Evolutionary conservation across 1,284 basidiomycete species (phyloP), one percentile per base, ranked within the genome.

Genomic region (Leccinum griseonigrum): DNA sequence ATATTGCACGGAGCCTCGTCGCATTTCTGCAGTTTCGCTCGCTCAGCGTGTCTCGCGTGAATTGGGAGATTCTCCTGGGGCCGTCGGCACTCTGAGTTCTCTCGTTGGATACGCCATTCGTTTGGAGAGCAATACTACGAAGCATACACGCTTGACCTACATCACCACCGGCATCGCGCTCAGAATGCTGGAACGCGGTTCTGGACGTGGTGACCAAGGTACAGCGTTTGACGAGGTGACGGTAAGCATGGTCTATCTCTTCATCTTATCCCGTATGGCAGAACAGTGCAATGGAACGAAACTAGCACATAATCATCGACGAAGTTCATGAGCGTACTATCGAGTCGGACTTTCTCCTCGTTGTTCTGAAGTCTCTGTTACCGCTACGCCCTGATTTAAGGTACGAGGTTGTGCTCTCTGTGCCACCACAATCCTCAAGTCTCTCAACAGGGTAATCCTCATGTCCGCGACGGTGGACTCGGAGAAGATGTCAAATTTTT

Each of bases 391-490:
- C 88, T 53, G 89, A 97, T 68, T 81, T 99, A 56, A 97, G 94
- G 92, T 91, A 60, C 7, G 66, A 66, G 68, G 29, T 54, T 36
- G 34, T 50, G 4, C 10, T 56, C 52, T 5, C 13, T 54, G 32
- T 59, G 22, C 29, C 18, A 16, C 29, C 16, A 13, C 40, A 22
- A 50, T 22, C 46, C 51, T 63, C 26, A 46, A 9, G 28, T 38
- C 10, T 26, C 29, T 63, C 51, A n/a, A 16, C 63, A 95, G 93
- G 76, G 86, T 99, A 34, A 86, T 99, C 36, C 83, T 99, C 59
- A 99, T 99, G 97, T 98, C 95, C 28, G 97, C 97, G 0, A 99
- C 97, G 0, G 83, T 98, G 32, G 95, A 99, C 70, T 92, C 94
- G 0, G 91, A 96, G 63, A 97, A 98, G 76, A 90, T 99, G 57